Conservation (phyloP, 768 basidiomycete genomes). For the Mycena floridula region DNA sequence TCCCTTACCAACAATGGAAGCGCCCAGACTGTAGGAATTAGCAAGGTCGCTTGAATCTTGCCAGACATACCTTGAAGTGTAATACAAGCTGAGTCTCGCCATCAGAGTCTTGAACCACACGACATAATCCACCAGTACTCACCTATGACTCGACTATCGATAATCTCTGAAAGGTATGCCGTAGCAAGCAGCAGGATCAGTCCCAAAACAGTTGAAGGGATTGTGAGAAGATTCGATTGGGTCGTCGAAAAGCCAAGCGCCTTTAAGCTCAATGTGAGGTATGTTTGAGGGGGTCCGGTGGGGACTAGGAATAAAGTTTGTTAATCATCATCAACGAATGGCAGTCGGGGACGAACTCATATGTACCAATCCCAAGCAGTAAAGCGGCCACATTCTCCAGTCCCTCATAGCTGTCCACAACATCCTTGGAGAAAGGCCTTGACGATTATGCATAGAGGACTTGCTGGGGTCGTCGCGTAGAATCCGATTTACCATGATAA, state of each 20-base stretch:
- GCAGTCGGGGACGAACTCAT: slow-evolving; percentile 39
- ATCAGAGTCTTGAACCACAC: too few relatives aligned
- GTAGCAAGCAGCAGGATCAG: slow-evolving; percentile 39
- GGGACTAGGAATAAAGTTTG: too few relatives aligned
- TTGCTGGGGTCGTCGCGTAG: slow-evolving; percentile 63
- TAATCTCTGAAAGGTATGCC: slow-evolving; percentile 45
- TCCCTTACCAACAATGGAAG: slow-evolving; percentile 22
- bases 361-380: slow-evolving; percentile 47
- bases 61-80: too few relatives aligned
- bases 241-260: slow-evolving; percentile 60
- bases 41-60: too few relatives aligned
- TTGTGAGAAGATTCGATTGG: slow-evolving; percentile 53
- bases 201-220: slow-evolving; percentile 54
- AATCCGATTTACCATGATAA: slow-evolving; percentile 54
- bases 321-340: not conserved
- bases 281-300: slow-evolving; percentile 50
- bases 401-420: slow-evolving; percentile 49
- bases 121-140: too few relatives aligned
- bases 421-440: slow-evolving; percentile 45
- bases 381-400: slow-evolving; percentile 64
- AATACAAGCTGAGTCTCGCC: too few relatives aligned
- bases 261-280: slow-evolving; percentile 58
- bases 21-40: slow-evolving; percentile 56
- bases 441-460: slow-evolving; percentile 67
- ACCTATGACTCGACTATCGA: slow-evolving; percentile 54